Conservation (phyloP, 2,329 filamentous ascomycete genomes). For the Cladosporium cucumerinum region DNA sequence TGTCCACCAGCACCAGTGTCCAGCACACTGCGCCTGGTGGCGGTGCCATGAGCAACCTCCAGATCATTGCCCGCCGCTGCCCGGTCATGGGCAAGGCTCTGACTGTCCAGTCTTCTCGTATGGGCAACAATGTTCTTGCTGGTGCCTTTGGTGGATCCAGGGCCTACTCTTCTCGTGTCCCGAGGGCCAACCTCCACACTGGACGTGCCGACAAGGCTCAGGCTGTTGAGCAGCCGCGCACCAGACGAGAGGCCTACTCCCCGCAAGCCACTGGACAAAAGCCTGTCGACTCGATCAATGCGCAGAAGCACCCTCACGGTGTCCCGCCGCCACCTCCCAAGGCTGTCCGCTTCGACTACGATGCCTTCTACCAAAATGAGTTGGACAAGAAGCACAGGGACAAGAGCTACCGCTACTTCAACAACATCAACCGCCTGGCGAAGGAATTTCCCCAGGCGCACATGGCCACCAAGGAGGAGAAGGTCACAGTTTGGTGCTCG, state of each 20-base stretch:
- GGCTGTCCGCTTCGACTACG: slow-evolving; percentile 75
- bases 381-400: slow-evolving; percentile 99
- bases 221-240: slow-evolving; percentile 52
- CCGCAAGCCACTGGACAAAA: slow-evolving; percentile 12
- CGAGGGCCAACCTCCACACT: slow-evolving; percentile 67
- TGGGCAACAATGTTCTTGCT: slow-evolving; percentile 44
- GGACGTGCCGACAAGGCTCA: slow-evolving; percentile 15
- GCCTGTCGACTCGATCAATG: slow-evolving; percentile 20
- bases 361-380: slow-evolving; percentile 81
- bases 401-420: slow-evolving; percentile 99
- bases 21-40: slow-evolving; percentile 71
- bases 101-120: slow-evolving; percentile 68
- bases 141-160: slow-evolving; percentile 50
- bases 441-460: slow-evolving; percentile 95
- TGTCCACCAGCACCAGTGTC: slow-evolving; percentile 70
- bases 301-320: slow-evolving; percentile 31
- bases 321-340: slow-evolving; percentile 49
- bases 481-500: slow-evolving; percentile 97
- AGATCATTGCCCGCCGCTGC: slow-evolving; percentile 89
- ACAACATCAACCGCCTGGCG: slow-evolving; percentile 98
- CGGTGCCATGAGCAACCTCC: slow-evolving; percentile 94
- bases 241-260: slow-evolving; percentile 17
- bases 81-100: slow-evolving; percentile 98
- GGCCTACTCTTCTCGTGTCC: slow-evolving; percentile 67
- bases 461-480: slow-evolving; percentile 76